Evolutionary conservation across 257 asterid genomes (phyloP), one percentile per base, ranked within the genome.

Genomic region (Scutellaria galericulata): DNA sequence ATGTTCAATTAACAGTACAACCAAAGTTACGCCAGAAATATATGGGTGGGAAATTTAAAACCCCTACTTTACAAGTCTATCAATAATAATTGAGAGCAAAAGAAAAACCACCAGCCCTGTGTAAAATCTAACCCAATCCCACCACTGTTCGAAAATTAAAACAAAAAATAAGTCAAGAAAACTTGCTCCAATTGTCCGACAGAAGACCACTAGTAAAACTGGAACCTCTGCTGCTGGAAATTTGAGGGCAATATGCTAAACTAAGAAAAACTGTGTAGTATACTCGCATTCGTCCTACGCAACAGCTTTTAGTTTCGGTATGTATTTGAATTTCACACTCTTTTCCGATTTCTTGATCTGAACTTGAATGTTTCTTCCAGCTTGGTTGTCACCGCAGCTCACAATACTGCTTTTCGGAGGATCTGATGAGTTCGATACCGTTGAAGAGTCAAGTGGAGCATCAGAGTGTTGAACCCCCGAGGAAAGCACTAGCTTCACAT

Each of bases 401-500:
- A 47, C 60, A 75, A 41, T 18, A 18, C 18, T 52, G 7, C 42
- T 52, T 27, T 74, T 77, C 1, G 62, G 81, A 70, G 31, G 60
- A 72, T 74, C 79, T 75, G 87, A 75, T 74, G 60, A 56, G 13
- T 47, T 70, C 7, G 80, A 48, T 61, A 46, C 52, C 31, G 46
- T 54, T 22, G 84, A 46, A 35, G 53, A 15, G 64, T 77, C 78
- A 6, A 9, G 71, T 70, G 64, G 81, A 51, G 10, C 53, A 61
- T 78, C 77, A n/a, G 73, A 20, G 47, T 61, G 75, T 76, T 78
- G 87, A 12, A 77, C 75, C 74, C 63, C 86, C 7, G 83, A 58
- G 42, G 90, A 81, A n/a, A 89, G 85, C 79, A 71, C 91, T 70
- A 90, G 78, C 31, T 10, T 80, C 78, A 85, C 86, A 70, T 90